Evolutionary conservation across 164 flowering plant species (phyloP).

Genomic region (Berberis thunbergii): DNA sequence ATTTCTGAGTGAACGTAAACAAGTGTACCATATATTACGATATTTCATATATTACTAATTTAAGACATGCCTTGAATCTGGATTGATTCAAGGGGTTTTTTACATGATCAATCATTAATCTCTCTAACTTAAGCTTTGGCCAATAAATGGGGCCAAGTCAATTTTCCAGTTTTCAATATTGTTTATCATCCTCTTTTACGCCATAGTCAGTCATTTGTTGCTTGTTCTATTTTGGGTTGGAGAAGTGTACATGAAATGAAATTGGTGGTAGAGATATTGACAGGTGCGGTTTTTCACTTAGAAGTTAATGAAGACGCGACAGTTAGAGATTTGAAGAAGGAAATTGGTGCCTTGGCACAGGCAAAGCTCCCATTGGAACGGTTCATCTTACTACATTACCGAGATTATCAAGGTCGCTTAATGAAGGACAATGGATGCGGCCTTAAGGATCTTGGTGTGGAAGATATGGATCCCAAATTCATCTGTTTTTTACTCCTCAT

Average conservation of each 20-base stretch:
- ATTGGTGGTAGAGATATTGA: slow-evolving; percentile 33
- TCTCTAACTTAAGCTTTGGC: too few species aligned
- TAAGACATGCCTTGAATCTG: too few species aligned
- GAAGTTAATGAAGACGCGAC: slow-evolving; percentile 31
- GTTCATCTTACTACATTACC: slow-evolving; percentile 19
- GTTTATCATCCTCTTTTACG: too few species aligned
- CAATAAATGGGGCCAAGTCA: too few species aligned
- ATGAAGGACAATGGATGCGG: slow-evolving; percentile 9
- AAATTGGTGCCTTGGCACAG: slow-evolving; percentile 24
- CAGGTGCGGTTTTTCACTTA: slow-evolving; percentile 33
- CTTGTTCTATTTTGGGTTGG: too few species aligned
- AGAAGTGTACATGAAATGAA: not conserved
- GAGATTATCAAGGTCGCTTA: slow-evolving; percentile 7
- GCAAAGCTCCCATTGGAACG: slow-evolving; percentile 32
- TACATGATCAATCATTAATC: too few species aligned
- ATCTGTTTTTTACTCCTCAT: slow-evolving; percentile 25
- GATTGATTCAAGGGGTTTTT: too few species aligned
- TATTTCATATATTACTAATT: too few species aligned
- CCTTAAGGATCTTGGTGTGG: slow-evolving; percentile 29
- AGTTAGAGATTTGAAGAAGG: slow-evolving; percentile 33
- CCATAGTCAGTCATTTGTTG: too few species aligned
- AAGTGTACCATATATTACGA: too few species aligned
- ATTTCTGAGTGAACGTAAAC: too few species aligned
- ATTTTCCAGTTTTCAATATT: too few species aligned
- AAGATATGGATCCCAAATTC: slow-evolving; percentile 36